Conservation (phyloP, 2,329 filamentous ascomycete genomes). For the Zasmidium cellare region DNA sequence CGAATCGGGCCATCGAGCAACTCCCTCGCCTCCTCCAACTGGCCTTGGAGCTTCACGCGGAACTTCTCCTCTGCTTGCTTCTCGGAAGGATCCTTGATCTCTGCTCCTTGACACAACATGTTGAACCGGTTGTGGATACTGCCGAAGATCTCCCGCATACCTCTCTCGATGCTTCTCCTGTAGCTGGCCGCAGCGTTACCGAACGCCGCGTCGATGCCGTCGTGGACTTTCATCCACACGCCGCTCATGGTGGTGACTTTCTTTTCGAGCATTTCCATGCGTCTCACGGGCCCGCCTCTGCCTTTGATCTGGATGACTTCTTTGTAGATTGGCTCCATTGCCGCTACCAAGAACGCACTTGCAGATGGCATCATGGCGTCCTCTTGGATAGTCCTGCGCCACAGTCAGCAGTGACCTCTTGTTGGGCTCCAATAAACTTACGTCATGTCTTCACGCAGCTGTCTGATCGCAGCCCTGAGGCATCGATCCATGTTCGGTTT, state of each 20-base stretch:
- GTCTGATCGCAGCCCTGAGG: background rate
- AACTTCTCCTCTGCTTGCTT: slow-evolving; percentile 12
- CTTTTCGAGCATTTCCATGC: slow-evolving; percentile 5
- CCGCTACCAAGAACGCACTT: slow-evolving; percentile 11
- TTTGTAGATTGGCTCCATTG: slow-evolving; percentile 21
- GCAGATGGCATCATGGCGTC: background rate
- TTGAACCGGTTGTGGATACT: slow-evolving; percentile 15
- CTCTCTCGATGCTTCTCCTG: background rate
- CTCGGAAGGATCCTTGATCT: slow-evolving; percentile 1
- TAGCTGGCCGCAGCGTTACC: background rate
- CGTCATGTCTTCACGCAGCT: background rate
- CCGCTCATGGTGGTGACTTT: slow-evolving; percentile 9
- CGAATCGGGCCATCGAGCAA: background rate
- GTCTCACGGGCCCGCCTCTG: slow-evolving; percentile 2
- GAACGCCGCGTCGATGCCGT: slow-evolving; percentile 1
- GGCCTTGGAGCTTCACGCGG: slow-evolving; percentile 7
- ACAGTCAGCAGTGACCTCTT: background rate
- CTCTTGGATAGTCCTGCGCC: background rate
- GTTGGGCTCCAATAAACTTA: background rate
- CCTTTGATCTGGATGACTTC: slow-evolving; percentile 14
- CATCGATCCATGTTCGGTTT: background rate
- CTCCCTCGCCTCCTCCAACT: slow-evolving; percentile 6
- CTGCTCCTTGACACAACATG: slow-evolving; percentile 13
- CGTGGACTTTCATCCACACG: slow-evolving; percentile 9
- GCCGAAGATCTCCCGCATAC: slow-evolving; percentile 6